Conservation (phyloP, 192 early-diverging fungal genomes). For the Coemansia sp. region DNA sequence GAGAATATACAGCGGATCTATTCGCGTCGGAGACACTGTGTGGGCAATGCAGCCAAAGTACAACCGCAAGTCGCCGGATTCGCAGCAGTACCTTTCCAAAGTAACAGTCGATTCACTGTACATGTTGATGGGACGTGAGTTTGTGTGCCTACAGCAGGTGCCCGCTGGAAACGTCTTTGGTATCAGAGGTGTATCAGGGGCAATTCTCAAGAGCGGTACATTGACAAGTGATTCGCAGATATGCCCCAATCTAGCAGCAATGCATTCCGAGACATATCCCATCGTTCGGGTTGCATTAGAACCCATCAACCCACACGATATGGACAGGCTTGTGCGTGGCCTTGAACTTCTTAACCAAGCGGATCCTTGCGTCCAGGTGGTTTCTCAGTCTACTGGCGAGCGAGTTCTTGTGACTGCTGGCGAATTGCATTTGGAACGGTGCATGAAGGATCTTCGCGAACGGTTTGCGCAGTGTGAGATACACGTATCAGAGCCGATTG, state of each 20-base stretch:
- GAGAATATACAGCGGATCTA: constrained; percentile 87
- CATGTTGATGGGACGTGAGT: constrained; percentile 96
- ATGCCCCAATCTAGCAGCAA: constrained; percentile 75
- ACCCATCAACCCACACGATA: constrained; percentile 85
- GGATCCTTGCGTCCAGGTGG: constrained; percentile 91
- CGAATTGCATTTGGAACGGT: constrained; percentile 95
- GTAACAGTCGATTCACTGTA: constrained; percentile 79
- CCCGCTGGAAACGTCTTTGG: constrained; percentile 97
- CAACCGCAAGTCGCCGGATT: constrained; percentile 61
- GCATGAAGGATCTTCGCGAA: constrained; percentile 91
- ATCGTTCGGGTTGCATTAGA: constrained; percentile 98
- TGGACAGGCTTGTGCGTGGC: constrained; percentile 82
- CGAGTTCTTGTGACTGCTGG: constrained; percentile 96
- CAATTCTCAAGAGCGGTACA: constrained; percentile 94
- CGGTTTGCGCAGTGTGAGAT: constrained; percentile 93
- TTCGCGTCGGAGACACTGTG: constrained; percentile 82
- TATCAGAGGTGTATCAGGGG: constrained; percentile 82
- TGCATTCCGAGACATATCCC: constrained; percentile 63
- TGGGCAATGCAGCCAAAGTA: constrained; percentile 95
- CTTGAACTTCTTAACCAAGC: constrained; percentile 90
- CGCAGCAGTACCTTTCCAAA: constrained; percentile 61
- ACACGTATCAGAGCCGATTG: constrained; percentile 91
- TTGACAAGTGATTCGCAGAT: constrained; percentile 66
- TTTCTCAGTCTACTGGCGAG: constrained; percentile 93
- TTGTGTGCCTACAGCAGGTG: constrained; percentile 78